Evolutionary conservation across 768 basidiomycete species (phyloP).

Genomic region (Suillus variegatus): DNA sequence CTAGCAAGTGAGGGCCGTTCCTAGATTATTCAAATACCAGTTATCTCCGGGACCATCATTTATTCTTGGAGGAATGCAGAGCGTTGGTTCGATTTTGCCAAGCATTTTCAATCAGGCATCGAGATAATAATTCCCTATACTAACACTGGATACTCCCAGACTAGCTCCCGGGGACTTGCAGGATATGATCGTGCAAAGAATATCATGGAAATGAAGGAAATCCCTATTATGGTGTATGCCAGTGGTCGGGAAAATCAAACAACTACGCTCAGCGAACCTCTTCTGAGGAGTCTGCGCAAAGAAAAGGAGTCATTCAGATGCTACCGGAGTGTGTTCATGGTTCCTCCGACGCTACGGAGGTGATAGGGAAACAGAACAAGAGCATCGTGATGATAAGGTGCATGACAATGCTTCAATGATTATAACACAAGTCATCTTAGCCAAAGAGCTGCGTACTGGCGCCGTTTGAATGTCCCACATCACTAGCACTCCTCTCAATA

Average conservation of each 20-base stretch:
- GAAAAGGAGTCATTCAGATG: not conserved
- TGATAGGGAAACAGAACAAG: not conserved
- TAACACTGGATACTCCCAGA: constrained; percentile 33
- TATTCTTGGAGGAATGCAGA: constrained; percentile 31
- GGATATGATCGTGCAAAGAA: constrained; percentile 11
- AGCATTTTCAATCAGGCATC: constrained; percentile 13
- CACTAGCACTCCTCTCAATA: not conserved
- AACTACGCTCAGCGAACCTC: not conserved
- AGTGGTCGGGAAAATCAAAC: constrained; percentile 22
- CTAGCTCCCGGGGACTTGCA: constrained; percentile 29
- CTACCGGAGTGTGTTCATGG: not conserved
- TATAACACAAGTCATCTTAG: not conserved
- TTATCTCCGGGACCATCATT: constrained; percentile 21
- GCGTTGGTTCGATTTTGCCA: constrained; percentile 33
- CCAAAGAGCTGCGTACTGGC: constrained; percentile 40
- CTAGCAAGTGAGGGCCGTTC: too few species aligned
- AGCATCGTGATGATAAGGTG: not conserved
- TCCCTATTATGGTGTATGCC: not conserved
- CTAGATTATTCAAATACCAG: too few species aligned
- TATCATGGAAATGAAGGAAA: not conserved
- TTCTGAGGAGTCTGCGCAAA: not conserved
- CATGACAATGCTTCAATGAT: not conserved
- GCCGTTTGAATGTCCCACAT: not conserved
- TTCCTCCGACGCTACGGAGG: not conserved
- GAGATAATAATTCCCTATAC: constrained; percentile 23